A percentile compares a stretch with the other conserved stretches of the same genome.
Evolutionary conservation across 345 rosid species (phyloP).

Genomic region (Geranium brycei): DNA sequence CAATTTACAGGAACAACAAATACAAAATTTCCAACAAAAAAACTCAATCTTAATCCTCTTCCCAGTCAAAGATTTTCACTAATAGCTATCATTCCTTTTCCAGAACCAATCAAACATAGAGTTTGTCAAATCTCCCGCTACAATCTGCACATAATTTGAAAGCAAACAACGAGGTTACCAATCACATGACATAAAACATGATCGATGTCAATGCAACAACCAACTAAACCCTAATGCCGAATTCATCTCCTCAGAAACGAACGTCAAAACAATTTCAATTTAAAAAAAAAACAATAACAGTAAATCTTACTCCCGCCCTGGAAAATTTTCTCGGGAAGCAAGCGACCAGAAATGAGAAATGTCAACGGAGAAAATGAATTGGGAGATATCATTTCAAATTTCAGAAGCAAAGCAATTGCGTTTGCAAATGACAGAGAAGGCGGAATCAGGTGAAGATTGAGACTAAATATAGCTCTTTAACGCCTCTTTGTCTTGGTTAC

Average conservation of each 20-base stretch:
- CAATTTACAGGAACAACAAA: not conserved
- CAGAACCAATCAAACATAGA: not conserved
- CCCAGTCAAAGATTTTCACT: not conserved
- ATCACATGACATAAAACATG: not conserved
- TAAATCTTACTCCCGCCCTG: not conserved
- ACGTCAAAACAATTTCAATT: not conserved
- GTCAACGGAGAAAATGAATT: no score
- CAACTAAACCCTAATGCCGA: not conserved
- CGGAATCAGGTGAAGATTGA: no score
- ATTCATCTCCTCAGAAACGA: not conserved
- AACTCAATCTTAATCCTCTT: not conserved
- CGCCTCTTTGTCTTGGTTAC: no score
- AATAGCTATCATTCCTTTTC: not conserved
- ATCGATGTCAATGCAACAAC: not conserved
- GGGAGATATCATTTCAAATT: no score
- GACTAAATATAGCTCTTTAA: no score
- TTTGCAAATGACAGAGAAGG: no score
- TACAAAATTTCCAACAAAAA: not conserved
- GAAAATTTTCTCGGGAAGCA: slow-evolving; percentile 1
- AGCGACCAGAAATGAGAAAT: not conserved
- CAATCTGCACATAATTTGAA: not conserved
- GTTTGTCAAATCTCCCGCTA: not conserved
- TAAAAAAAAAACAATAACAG: not conserved
- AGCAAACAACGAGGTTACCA: not conserved
- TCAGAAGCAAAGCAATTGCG: no score